Conservation (phyloP, 192 early-diverging fungal species). For the Entophlyctis luteolus region DNA sequence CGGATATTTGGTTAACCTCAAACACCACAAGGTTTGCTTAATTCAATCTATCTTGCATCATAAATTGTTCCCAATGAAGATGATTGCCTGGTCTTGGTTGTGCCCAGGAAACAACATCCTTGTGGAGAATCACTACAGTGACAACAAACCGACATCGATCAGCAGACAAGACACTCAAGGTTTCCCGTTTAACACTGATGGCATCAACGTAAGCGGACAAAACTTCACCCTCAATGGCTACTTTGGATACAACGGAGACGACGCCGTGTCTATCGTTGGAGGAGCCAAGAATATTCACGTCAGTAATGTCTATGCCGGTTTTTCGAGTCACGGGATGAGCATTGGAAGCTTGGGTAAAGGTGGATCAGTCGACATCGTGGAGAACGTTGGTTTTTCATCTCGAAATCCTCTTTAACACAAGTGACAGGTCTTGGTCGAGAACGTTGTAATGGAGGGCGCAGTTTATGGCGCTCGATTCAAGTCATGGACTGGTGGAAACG, state of each 20-base stretch:
- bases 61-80: background rate
- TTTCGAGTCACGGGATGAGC: background rate
- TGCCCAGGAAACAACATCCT: background rate
- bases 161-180: background rate
- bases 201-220: background rate
- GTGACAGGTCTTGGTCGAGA: background rate
- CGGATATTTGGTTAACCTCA: background rate
- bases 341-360: background rate
- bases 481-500: background rate
- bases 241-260: background rate
- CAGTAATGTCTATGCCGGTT: background rate
- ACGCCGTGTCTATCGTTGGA: background rate
- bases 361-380: background rate
- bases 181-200: background rate
- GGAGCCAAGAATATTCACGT: background rate
- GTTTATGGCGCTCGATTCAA: background rate
- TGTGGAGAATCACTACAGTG: background rate
- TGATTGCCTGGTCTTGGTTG: background rate
- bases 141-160: background rate
- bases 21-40: background rate
- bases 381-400: background rate
- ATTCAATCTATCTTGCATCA: too few relatives aligned
- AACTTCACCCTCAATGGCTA: background rate
- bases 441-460: background rate
- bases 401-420: background rate